Evolutionary conservation across 345 rosid genomes (phyloP).

Genomic region (Eucalyptus grandis): DNA sequence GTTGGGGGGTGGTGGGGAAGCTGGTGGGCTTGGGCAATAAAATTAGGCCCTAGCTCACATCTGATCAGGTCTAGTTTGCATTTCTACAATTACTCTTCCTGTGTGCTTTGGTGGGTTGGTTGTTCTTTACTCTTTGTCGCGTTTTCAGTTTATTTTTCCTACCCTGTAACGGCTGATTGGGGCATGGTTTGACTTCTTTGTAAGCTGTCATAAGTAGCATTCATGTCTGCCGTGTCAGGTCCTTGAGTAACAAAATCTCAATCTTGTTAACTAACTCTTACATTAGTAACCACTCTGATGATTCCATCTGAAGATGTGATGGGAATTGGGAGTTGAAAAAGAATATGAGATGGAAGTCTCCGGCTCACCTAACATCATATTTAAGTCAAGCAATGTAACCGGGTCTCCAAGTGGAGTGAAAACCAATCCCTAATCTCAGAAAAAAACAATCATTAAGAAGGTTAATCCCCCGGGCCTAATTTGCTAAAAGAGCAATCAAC

Average conservation of each 20-base stretch:
- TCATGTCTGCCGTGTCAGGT: neutral
- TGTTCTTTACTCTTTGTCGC: neutral
- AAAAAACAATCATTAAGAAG: constrained; percentile 8
- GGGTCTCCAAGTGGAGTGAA: neutral
- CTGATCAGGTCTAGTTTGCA: neutral
- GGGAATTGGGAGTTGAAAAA: neutral
- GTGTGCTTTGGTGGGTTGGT: neutral
- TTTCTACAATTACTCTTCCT: neutral
- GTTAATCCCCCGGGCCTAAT: neutral
- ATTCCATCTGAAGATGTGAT: neutral
- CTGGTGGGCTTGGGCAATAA: neutral
- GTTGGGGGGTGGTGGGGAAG: neutral
- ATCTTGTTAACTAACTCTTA: neutral
- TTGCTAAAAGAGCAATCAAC: constrained; percentile 4
- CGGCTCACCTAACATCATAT: neutral
- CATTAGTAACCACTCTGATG: neutral
- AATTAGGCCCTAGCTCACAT: neutral
- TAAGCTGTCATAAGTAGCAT: neutral
- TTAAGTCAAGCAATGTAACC: neutral
- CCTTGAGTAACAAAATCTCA: neutral
- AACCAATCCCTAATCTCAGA: neutral
- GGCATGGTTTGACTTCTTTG: neutral
- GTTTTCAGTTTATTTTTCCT: neutral
- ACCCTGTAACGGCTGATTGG: neutral
- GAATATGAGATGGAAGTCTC: neutral